Conservation (phyloP, 169 alveolate species). For the Theileria luwenshuni region DNA sequence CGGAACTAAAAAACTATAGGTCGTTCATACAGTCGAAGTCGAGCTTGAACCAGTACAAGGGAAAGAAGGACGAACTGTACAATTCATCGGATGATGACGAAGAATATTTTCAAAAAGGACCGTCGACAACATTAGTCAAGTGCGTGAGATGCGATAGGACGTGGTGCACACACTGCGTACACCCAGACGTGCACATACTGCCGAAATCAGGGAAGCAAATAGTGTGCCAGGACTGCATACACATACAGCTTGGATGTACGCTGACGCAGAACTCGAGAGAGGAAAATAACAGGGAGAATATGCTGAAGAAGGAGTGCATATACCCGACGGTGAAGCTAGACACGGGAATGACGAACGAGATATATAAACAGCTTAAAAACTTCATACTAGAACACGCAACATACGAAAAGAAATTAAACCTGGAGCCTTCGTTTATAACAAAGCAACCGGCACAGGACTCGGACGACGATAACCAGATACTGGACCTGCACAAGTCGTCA, state of each 20-base stretch:
- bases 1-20: slow-evolving; percentile 45
- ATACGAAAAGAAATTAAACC: slow-evolving; percentile 31
- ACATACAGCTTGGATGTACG: slow-evolving; percentile 32
- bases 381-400: slow-evolving; percentile 34
- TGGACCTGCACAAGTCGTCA: slow-evolving; percentile 19
- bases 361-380: slow-evolving; percentile 18
- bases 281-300: slow-evolving; percentile 1
- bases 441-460: slow-evolving; percentile 27
- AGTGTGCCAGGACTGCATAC: slow-evolving; percentile 67
- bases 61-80: slow-evolving; percentile 12
- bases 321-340: slow-evolving; percentile 29
- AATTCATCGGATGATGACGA: slow-evolving; percentile 62
- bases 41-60: slow-evolving; percentile 5
- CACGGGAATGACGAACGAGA: slow-evolving; percentile 36
- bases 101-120: slow-evolving; percentile 43
- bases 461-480: slow-evolving; percentile 23
- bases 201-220: slow-evolving; percentile 63
- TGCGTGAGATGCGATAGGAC: slow-evolving; percentile 68
- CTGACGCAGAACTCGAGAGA: slow-evolving; percentile 24
- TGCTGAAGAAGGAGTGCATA: slow-evolving; percentile 26
- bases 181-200: slow-evolving; percentile 59
- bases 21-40: slow-evolving; percentile 35
- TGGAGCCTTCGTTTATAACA: slow-evolving; percentile 35
- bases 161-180: slow-evolving; percentile 68
- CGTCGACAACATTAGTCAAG: slow-evolving; percentile 22